Evolutionary conservation across 2,329 filamentous ascomycete species (phyloP), one percentile per base, ranked within the genome.

Genomic region (Atkinsonella texensis): DNA sequence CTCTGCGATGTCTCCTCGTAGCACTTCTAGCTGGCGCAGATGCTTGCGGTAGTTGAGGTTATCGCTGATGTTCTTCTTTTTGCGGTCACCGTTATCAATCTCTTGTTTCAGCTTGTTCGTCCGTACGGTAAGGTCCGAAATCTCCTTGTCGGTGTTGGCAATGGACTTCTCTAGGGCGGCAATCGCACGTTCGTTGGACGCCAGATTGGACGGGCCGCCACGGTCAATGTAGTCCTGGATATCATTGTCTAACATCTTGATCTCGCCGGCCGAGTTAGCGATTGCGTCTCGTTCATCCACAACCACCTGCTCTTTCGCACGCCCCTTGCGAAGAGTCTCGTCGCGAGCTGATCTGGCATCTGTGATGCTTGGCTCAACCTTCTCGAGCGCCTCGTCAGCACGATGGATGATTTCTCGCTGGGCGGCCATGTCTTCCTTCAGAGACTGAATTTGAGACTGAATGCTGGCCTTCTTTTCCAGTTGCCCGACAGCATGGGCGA

Each of bases 21-120:
- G 76, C 4, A 71, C 72, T 42, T 87, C 76, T 2, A 96, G 74
- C 39, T 83, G 76, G 51, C 81, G 78, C 52, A 81, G 74, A 54
- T 87, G 84, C 63, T 85, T 84, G 53, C 93, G 86, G 65, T 89
- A 95, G 55, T 83, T 83, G 49, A 97, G 72, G 60, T 98, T 98
- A 64, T 97, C 89, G 20, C 75, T 76, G 59, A 98, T 95, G 56
- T 87, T 89, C 60, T 87, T 85, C 69, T 89, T 91, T 52, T 84
- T 90, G 53, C 84, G 81, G 56, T 90, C 86, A 52, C 87, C 86
- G 61, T 89, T 88, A 59, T 83, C 81, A 49, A 90, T 77, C 49
- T 89, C 84, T 47, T 86, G 79, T 57, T 85, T 85, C 48, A 95
- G 76, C 58, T 83, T 83, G 67, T 94, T 93, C 54, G 87, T 81